A percentile compares a stretch with the other conserved stretches of the same genome.
These are phyloP conservation scores for Gossypium australe DNA, from an alignment of 345 rosid genomes.

Conservation along the genomic window DNA sequence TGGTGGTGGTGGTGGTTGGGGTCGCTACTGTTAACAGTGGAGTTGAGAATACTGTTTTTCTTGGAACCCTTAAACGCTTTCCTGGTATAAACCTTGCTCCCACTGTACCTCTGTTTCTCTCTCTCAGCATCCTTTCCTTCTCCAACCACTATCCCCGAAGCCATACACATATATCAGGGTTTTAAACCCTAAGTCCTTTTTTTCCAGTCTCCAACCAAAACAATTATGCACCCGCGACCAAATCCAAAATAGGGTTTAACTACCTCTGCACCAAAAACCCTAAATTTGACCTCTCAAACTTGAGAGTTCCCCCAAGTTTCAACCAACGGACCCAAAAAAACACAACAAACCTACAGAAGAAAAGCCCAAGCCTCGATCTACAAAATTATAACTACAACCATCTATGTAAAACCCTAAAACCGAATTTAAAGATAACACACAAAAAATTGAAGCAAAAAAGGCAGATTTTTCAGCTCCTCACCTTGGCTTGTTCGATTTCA, in stretches of 20 bases:
- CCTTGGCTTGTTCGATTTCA: slow-evolving; percentile 24
- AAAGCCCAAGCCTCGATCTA: slow-evolving; percentile 6
- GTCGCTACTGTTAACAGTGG: background rate
- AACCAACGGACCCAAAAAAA: background rate
- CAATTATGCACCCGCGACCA: background rate
- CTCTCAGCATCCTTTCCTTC: slow-evolving; percentile 55
- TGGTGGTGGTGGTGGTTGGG: no score
- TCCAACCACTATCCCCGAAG: slow-evolving; percentile 75
- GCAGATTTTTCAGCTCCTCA: background rate
- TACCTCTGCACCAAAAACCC: slow-evolving; percentile 13
- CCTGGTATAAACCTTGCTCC: slow-evolving; percentile 72
- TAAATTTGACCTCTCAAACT: background rate
- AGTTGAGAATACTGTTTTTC: slow-evolving; percentile 20
- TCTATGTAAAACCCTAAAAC: background rate
- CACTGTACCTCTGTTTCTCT: slow-evolving; percentile 59
- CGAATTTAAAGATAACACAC: background rate
- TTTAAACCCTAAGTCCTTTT: slow-evolving; percentile 38
- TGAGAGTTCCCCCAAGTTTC: background rate
- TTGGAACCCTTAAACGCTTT: slow-evolving; percentile 55
- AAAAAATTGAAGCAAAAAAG: background rate
- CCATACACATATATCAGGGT: slow-evolving; percentile 64
- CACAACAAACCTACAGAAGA: background rate
- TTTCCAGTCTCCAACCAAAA: slow-evolving; percentile 16
- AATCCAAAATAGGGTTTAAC: slow-evolving; percentile 8
- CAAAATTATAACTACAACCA: background rate